Evolutionary conservation across 495 filamentous ascomycete genomes (phyloP).

Genomic region (Podospora appendiculata): DNA sequence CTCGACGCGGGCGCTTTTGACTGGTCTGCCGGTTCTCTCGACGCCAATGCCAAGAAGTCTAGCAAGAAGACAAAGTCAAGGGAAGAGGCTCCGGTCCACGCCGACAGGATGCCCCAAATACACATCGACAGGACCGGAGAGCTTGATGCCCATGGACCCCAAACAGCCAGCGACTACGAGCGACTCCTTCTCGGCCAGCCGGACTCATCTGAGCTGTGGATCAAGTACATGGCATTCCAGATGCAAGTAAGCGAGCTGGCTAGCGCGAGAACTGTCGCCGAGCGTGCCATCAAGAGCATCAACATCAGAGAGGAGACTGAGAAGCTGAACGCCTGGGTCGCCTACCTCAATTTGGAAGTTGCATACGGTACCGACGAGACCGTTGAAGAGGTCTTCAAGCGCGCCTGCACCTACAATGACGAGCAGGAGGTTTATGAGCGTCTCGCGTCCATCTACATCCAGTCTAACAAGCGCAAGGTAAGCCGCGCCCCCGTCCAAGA

Average conservation of each 20-base stretch:
- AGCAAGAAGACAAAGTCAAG: constrained; percentile 67
- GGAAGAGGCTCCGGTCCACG: constrained; percentile 13
- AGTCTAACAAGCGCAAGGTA: constrained; percentile 69
- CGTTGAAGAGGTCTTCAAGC: constrained; percentile 82
- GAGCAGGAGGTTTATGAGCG: constrained; percentile 83
- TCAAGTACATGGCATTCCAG: constrained; percentile 95
- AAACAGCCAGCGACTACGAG: constrained; percentile 85
- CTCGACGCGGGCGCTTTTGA: constrained; percentile 79
- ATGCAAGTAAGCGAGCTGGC: constrained; percentile 80
- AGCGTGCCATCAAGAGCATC: constrained; percentile 83
- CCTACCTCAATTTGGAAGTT: constrained; percentile 87
- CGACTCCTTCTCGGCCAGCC: constrained; percentile 86
- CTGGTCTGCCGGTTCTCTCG: constrained; percentile 62
- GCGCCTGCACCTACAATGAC: constrained; percentile 91
- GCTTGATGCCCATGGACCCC: constrained; percentile 82
- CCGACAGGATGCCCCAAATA: constrained; percentile 60
- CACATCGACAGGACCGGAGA: constrained; percentile 83
- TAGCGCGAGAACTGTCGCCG: constrained; percentile 78
- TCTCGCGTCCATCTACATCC: constrained; percentile 88
- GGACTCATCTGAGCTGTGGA: constrained; percentile 83
- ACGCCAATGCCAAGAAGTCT: constrained; percentile 35
- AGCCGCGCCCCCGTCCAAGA: constrained; percentile 12
- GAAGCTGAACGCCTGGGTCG: constrained; percentile 92
- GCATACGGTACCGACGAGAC: constrained; percentile 79
- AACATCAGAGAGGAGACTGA: constrained; percentile 79